phyloP scores from a whole-genome alignment of 2,329 filamentous ascomycete genomes.

The Drechslerella dactyloides region DNA sequence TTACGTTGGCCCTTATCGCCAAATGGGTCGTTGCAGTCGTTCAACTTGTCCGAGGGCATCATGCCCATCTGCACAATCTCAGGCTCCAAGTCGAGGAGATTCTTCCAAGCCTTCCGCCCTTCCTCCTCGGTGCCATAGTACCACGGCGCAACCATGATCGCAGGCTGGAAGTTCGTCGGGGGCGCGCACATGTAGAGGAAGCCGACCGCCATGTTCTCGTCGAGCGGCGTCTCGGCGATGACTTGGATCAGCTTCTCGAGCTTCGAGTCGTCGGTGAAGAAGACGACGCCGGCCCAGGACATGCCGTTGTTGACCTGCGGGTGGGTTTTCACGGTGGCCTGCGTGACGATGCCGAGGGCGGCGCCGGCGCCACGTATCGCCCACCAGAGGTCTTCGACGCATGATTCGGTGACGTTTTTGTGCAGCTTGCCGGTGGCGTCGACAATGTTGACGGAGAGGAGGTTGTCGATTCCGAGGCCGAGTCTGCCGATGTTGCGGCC shows the following conservation, averaged over 20 bases:
- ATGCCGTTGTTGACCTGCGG: conserved; percentile 50
- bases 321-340: conserved; percentile 58
- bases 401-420: conserved; percentile 54
- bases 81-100: conserved; percentile 53
- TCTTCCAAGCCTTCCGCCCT: conserved; percentile 52
- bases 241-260: conserved; percentile 53
- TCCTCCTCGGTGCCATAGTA: conserved; percentile 50
- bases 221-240: conserved; percentile 50
- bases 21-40: conserved; percentile 38
- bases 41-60: conserved; percentile 52
- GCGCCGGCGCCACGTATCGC: conserved; percentile 58
- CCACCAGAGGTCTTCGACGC: conserved; percentile 59
- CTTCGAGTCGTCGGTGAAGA: conserved; percentile 55
- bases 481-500: conserved; percentile 51
- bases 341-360: conserved; percentile 60
- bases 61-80: conserved; percentile 49
- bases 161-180: conserved; percentile 48
- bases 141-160: conserved; percentile 51
- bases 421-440: conserved; percentile 58
- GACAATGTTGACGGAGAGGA: conserved; percentile 59
- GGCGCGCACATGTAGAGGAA: conserved; percentile 53
- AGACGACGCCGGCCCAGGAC: conserved; percentile 55
- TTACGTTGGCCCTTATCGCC: conserved; percentile 34
- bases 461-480: conserved; percentile 58
- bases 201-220: conserved; percentile 53